These are phyloP conservation scores for Petasospora fabianii DNA, from an alignment of 1,139 yeast genomes.

Conservation along the genomic window DNA sequence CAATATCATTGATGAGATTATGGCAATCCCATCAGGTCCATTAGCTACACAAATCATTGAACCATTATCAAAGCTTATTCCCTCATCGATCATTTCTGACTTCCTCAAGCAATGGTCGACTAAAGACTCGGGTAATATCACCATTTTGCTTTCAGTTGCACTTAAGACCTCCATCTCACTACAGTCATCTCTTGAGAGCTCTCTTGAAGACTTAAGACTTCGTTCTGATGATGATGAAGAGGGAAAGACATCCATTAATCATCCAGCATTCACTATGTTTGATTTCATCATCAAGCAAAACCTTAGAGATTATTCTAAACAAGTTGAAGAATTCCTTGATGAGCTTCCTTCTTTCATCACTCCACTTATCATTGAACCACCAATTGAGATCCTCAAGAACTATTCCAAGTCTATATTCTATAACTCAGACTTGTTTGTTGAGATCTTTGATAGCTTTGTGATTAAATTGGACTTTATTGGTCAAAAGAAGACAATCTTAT, in stretches of 20 bases:
- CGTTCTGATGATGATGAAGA: constrained; percentile 27
- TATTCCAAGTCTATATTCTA: constrained; percentile 29
- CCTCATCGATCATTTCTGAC: constrained; percentile 4
- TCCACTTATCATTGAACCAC: constrained; percentile 25
- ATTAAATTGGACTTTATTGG: constrained; percentile 23
- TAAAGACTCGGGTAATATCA: constrained; percentile 8
- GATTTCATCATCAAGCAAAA: constrained; percentile 28
- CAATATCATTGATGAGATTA: constrained; percentile 14
- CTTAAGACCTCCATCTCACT: constrained; percentile 6
- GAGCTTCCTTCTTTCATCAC: constrained; percentile 33
- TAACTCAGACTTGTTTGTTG: constrained; percentile 23
- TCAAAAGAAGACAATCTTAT: constrained; percentile 18
- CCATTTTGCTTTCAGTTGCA: constrained; percentile 14
- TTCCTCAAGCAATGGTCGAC: constrained; percentile 7
- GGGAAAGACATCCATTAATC: constrained; percentile 20
- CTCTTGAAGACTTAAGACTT: constrained; percentile 15
- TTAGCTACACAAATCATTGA: constrained; percentile 13
- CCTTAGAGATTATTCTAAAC: constrained; percentile 15
- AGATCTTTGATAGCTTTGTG: constrained; percentile 30
- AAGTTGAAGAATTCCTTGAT: constrained; percentile 30
- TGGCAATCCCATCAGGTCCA: constrained; percentile 8
- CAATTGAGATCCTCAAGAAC: constrained; percentile 28
- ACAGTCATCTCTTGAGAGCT: constrained; percentile 3
- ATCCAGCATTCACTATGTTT: constrained; percentile 28
- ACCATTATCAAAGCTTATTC: constrained; percentile 12